These are phyloP conservation scores for Rhodotorula babjevae DNA, from an alignment of 768 basidiomycete genomes.

Conservation along the genomic window DNA sequence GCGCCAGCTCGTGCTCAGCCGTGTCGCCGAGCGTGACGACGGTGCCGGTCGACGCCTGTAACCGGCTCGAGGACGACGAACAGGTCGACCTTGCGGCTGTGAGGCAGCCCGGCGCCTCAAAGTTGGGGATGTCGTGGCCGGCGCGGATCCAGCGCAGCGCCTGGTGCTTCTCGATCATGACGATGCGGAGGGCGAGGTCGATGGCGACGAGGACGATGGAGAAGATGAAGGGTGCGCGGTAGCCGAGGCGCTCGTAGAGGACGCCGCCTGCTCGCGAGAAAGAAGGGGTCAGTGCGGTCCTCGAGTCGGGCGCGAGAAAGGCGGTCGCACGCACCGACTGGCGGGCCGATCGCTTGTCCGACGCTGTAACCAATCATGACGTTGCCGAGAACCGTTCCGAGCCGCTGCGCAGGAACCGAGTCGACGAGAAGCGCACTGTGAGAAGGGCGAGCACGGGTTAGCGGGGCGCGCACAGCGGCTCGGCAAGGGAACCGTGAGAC, in stretches of 20 bases:
- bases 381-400: slow-evolving; percentile 27
- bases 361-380: slow-evolving; percentile 28
- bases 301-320: neutral
- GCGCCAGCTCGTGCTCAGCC: no score
- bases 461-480: no score
- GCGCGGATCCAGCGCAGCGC: slow-evolving; percentile 19
- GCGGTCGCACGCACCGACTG: slow-evolving; percentile 1
- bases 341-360: slow-evolving; percentile 19
- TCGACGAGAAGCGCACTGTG: slow-evolving; percentile 22
- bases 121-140: slow-evolving; percentile 14
- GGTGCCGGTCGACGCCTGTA: no score
- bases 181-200: slow-evolving; percentile 35
- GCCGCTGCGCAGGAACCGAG: slow-evolving; percentile 27
- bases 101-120: slow-evolving; percentile 31
- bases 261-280: slow-evolving; percentile 17
- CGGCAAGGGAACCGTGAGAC: neutral
- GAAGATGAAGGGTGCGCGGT: slow-evolving; percentile 37
- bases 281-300: neutral
- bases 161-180: slow-evolving; percentile 35
- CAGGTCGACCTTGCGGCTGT: neutral
- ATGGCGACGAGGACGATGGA: slow-evolving; percentile 26
- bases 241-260: slow-evolving; percentile 29
- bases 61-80: no score
- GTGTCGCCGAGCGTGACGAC: no score
- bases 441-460: neutral